phyloP scores from a whole-genome alignment of 768 basidiomycete species.

The Termitomyces sp. region DNA sequence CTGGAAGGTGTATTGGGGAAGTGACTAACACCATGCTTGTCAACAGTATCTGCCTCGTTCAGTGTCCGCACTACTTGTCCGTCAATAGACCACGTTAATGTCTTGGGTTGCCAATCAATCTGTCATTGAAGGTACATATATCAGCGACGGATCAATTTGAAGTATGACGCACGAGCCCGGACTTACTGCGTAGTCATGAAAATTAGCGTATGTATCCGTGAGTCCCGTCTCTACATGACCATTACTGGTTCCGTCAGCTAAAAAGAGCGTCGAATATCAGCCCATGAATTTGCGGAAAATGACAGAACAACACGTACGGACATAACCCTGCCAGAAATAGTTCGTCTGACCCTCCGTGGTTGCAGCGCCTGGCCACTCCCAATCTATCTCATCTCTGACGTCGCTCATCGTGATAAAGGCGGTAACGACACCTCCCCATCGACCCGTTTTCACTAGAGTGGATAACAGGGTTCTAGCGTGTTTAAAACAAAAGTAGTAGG shows the following conservation, averaged over 20 bases:
- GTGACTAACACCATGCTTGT: constrained; percentile 52
- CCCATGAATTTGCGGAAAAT: neutral
- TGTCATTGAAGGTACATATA: constrained; percentile 24
- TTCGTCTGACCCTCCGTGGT: constrained; percentile 75
- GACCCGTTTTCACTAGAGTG: constrained; percentile 69
- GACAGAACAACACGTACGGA: constrained; percentile 45
- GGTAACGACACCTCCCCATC: constrained; percentile 79
- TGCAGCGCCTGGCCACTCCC: constrained; percentile 73
- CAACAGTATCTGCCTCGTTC: constrained; percentile 55
- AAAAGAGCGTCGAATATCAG: neutral
- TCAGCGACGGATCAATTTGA: neutral
- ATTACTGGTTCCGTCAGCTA: constrained; percentile 42
- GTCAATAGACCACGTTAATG: constrained; percentile 68
- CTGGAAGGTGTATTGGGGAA: constrained; percentile 81
- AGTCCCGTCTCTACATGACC: constrained; percentile 50
- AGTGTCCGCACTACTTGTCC: constrained; percentile 70
- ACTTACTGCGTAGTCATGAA: constrained; percentile 75
- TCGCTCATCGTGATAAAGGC: constrained; percentile 86
- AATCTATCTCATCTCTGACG: constrained; percentile 84
- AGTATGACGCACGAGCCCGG: neutral
- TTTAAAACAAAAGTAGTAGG: neutral
- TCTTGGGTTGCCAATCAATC: constrained; percentile 80
- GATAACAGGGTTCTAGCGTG: neutral
- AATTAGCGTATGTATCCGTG: constrained; percentile 65
- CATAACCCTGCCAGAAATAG: constrained; percentile 73